These are phyloP conservation scores for Rhizopogon parksii DNA, from an alignment of 1,284 basidiomycete species.

Conservation along the genomic window DNA sequence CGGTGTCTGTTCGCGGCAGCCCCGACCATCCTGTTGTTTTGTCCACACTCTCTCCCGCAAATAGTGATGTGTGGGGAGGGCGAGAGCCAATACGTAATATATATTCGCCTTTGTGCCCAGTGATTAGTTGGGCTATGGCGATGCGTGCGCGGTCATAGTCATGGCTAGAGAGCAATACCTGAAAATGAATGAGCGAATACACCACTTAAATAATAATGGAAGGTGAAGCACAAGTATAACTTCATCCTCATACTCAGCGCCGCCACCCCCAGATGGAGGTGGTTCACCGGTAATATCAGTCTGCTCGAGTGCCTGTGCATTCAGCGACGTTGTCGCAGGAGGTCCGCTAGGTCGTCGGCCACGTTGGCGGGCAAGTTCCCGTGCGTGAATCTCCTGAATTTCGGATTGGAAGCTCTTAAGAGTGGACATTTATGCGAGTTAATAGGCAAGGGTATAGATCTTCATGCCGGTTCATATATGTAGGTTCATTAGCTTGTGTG, in stretches of 20 bases:
- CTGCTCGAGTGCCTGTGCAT: conserved; percentile 16
- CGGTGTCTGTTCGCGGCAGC: conserved; percentile 38
- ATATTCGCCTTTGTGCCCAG: conserved; percentile 61
- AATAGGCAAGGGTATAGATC: background rate
- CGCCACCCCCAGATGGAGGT: background rate
- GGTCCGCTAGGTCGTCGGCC: conserved; percentile 30
- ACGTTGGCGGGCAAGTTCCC: conserved; percentile 58
- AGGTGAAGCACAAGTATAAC: background rate
- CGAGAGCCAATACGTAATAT: conserved; percentile 62
- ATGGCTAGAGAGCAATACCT: conserved; percentile 42
- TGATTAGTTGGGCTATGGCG: conserved; percentile 57
- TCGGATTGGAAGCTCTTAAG: conserved; percentile 67
- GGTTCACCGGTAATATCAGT: background rate
- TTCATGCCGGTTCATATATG: background rate
- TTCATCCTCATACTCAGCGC: background rate
- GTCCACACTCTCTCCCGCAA: conserved; percentile 41
- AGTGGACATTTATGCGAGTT: conserved; percentile 41
- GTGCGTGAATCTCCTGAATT: conserved; percentile 65
- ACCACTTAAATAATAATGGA: background rate
- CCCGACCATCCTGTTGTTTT: conserved; percentile 50
- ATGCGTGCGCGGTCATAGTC: conserved; percentile 53
- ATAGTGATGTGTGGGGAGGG: conserved; percentile 49
- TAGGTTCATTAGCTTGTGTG: background rate
- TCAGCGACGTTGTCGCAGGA: conserved; percentile 6
- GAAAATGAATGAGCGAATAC: background rate